Conservation (phyloP, 805 yeast genomes). For the Monosporozyma unispora region DNA sequence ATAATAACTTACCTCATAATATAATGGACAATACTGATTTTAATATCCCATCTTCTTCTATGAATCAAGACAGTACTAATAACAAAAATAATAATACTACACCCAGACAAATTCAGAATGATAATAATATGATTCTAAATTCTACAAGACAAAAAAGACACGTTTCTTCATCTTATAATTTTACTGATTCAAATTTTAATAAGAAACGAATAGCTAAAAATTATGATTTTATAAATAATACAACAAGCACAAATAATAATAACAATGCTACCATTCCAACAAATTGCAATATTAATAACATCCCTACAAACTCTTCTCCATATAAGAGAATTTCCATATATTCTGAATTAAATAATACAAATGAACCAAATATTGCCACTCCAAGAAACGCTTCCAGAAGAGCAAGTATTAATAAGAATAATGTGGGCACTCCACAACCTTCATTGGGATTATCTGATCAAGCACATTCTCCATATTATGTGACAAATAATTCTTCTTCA, state of each 20-base stretch:
- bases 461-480: constrained; percentile 4
- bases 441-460: constrained; percentile 6
- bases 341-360: constrained; percentile 3
- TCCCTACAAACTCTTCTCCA: neutral
- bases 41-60: neutral
- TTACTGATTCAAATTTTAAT: constrained; percentile 7
- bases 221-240: constrained; percentile 1
- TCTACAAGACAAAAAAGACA: constrained; percentile 20
- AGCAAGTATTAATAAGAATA: constrained; percentile 1
- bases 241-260: too few relatives aligned
- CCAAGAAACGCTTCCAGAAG: neutral
- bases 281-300: neutral
- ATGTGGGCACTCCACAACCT: constrained; percentile 7
- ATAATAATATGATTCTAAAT: neutral
- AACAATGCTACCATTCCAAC: constrained; percentile 1
- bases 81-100: neutral
- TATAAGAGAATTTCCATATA: constrained; percentile 3
- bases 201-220: constrained; percentile 21
- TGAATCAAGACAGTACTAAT: neutral
- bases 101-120: neutral
- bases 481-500: neutral
- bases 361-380: neutral
- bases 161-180: constrained; percentile 15
- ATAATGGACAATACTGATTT: neutral
- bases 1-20: neutral